Conservation (phyloP, 306 rosid species). For the Cajanus cajan region DNA sequence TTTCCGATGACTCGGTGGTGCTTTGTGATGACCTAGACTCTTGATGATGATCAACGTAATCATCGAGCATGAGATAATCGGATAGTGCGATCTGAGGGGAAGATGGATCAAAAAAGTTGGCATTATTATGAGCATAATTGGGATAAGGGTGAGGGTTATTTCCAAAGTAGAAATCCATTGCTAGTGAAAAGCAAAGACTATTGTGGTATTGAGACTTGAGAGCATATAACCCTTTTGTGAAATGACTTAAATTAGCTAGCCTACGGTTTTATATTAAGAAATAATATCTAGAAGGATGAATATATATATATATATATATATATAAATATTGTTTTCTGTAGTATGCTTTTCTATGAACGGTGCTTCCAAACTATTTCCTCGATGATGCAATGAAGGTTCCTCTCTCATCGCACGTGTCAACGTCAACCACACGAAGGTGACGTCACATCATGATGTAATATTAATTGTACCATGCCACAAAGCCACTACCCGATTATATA, state of each 20-base stretch:
- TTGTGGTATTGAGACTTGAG: neutral
- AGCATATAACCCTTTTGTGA: neutral
- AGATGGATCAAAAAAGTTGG: slow-evolving; percentile 1
- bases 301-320: too few species aligned
- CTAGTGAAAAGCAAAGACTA: neutral
- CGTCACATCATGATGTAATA: slow-evolving; percentile 39
- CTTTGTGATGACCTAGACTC: slow-evolving; percentile 43
- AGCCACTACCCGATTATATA: neutral
- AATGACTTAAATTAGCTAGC: neutral
- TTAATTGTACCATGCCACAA: neutral
- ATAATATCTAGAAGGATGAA: neutral
- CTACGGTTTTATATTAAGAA: slow-evolving; percentile 16
- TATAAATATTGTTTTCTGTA: neutral
- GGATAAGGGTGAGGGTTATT: slow-evolving; percentile 40
- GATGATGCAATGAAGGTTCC: slow-evolving; percentile 46
- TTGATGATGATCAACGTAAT: slow-evolving; percentile 27
- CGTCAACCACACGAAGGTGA: neutral
- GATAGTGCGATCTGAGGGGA: slow-evolving; percentile 42
- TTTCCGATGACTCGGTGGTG: slow-evolving; percentile 46
- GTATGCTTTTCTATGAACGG: slow-evolving; percentile 19
- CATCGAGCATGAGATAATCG: slow-evolving; percentile 43
- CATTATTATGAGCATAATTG: neutral
- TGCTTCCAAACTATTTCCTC: slow-evolving; percentile 48
- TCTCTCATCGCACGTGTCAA: slow-evolving; percentile 28
- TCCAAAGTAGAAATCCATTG: slow-evolving; percentile 49